Conservation (phyloP, 176 grass and related monocot species). For the Avena atlantica region DNA sequence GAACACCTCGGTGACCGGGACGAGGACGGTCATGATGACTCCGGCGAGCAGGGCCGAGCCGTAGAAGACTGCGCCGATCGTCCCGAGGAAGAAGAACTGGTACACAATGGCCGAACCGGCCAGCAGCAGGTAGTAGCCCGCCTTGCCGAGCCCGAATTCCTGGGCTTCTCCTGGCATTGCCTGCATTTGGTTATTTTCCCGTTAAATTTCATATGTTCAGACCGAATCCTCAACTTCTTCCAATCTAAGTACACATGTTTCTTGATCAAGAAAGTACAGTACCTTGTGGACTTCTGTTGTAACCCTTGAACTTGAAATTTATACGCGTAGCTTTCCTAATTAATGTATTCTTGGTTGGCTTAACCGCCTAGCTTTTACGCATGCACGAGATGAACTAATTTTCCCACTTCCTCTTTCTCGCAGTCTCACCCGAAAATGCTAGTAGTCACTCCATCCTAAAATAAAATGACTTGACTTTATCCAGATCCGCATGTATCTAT, state of each 20-base stretch:
- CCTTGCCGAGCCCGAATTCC: conserved; percentile 61
- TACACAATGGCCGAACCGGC: conserved; percentile 48
- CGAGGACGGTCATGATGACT: conserved; percentile 66
- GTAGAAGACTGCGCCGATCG: conserved; percentile 76
- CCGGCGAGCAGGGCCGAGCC: conserved; percentile 78
- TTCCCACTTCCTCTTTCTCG: not conserved
- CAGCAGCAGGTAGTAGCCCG: conserved; percentile 74
- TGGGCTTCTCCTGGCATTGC: conserved; percentile 68
- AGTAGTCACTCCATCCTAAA: too few species aligned
- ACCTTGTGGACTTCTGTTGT: not conserved
- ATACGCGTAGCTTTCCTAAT: not conserved
- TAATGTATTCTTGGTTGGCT: not conserved
- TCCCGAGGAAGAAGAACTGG: conserved; percentile 83
- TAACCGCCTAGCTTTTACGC: not conserved
- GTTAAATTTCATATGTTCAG: not conserved
- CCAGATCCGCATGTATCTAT: too few species aligned
- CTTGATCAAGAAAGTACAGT: not conserved
- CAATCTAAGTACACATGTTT: not conserved
- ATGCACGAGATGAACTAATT: not conserved
- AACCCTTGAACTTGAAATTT: not conserved
- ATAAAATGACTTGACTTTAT: too few species aligned
- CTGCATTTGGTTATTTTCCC: conserved; percentile 35
- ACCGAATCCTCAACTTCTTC: not conserved
- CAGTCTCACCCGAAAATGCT: not conserved
- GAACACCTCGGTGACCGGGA: conserved; percentile 73